These are phyloP conservation scores for Polytrichum commune DNA, from an alignment of 225 moss, liverwort and hornwort genomes.

Conservation along the genomic window DNA sequence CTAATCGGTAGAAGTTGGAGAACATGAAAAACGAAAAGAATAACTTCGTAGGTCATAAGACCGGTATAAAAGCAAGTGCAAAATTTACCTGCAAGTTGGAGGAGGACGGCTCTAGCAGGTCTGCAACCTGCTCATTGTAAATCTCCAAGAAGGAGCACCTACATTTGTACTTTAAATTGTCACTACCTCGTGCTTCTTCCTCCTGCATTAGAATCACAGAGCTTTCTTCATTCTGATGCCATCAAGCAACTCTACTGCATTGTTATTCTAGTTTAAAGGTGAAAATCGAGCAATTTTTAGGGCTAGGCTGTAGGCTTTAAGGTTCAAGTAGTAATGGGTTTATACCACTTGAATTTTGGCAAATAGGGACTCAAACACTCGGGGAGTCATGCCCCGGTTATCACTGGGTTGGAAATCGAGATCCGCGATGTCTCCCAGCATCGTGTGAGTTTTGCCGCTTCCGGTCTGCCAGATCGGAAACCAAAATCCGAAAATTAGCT, in stretches of 20 bases:
- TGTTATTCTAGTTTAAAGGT: no score
- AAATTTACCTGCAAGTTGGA: constrained; percentile 5
- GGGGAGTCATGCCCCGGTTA: constrained; percentile 60
- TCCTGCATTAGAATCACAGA: constrained; percentile 1
- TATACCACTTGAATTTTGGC: constrained; percentile 41
- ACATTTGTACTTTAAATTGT: neutral
- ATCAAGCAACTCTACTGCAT: no score
- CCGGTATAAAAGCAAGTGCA: no score
- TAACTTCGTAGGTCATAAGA: neutral
- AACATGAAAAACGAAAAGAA: no score
- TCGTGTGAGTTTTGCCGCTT: constrained; percentile 66
- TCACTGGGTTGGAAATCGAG: constrained; percentile 57
- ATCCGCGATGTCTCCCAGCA: constrained; percentile 56
- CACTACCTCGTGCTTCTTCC: constrained; percentile 3
- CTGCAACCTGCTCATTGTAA: constrained; percentile 3
- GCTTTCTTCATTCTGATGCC: no score
- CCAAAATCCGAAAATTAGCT: no score
- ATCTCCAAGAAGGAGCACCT: constrained; percentile 12
- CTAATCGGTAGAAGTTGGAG: no score
- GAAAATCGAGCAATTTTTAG: no score
- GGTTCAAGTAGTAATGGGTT: no score
- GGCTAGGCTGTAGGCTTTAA: no score
- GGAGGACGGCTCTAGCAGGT: constrained; percentile 4
- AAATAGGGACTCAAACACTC: constrained; percentile 59
- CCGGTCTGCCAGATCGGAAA: constrained; percentile 38